A percentile compares a stretch with the other conserved stretches of the same genome.
These are phyloP conservation scores for Pyropia yezoensis DNA, from an alignment of 23 red algal species.

Conservation along the genomic window DNA sequence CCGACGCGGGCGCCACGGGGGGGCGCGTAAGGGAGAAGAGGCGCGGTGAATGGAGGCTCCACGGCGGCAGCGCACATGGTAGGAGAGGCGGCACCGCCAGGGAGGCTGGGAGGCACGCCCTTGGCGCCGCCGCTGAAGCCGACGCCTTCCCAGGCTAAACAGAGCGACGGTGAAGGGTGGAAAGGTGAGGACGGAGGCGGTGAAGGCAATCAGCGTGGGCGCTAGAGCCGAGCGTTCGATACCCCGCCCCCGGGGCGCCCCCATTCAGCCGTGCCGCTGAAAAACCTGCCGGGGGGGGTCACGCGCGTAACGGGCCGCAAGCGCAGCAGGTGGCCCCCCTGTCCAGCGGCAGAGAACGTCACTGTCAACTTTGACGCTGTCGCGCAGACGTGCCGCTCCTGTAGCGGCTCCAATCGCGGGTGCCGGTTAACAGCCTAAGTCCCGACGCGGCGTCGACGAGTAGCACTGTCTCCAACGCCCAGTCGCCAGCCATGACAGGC, in stretches of 20 bases:
- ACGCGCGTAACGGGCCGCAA: neutral
- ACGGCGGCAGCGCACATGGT: no score
- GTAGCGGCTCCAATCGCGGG: neutral
- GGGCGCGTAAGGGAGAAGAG: slow-evolving; percentile 4
- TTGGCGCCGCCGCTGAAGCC: no score
- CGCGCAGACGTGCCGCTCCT: slow-evolving; percentile 9
- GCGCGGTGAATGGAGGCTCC: neutral
- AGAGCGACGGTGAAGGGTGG: neutral
- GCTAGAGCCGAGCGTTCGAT: neutral
- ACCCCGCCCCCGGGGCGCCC: no score
- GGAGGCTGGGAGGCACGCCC: neutral
- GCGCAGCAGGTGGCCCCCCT: no score
- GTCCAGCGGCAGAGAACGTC: neutral
- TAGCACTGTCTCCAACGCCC: neutral
- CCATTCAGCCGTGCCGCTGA: no score
- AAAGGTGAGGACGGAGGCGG: neutral
- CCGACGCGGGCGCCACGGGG: neutral
- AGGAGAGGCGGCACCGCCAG: no score
- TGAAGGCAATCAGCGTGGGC: neutral
- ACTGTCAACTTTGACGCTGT: neutral
- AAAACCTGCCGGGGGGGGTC: neutral
- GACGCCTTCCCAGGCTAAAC: no score
- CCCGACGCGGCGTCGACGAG: neutral
- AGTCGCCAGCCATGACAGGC: neutral
- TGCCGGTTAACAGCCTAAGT: slow-evolving; percentile 4